Conservation (phyloP, 2,329 filamentous ascomycete species). For the Stagonosporopsis chrysanthemi region DNA sequence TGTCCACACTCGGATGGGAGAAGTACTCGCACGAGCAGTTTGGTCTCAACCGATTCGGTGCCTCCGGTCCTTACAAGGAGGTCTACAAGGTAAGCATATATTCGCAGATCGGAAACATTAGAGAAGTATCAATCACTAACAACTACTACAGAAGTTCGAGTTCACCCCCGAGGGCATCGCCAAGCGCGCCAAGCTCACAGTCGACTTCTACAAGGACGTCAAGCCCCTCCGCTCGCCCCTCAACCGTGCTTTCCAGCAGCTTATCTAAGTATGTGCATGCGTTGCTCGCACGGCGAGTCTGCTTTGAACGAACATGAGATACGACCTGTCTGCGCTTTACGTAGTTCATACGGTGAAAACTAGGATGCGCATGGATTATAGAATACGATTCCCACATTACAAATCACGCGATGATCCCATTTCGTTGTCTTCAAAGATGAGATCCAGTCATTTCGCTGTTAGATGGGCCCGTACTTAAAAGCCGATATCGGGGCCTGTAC, state of each 20-base stretch:
- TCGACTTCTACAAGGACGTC: conserved; percentile 97
- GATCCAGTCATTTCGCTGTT: background rate
- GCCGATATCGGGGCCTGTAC: background rate
- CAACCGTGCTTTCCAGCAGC: conserved; percentile 97
- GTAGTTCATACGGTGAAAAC: conserved; percentile 25
- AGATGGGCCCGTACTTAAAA: background rate
- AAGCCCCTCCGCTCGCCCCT: conserved; percentile 88
- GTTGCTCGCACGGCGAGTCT: conserved; percentile 5
- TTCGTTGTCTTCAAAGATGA: background rate
- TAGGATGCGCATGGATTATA: conserved; percentile 27
- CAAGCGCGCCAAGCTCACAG: conserved; percentile 90
- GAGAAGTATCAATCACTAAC: conserved; percentile 43
- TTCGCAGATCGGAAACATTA: background rate
- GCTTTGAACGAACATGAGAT: conserved; percentile 22
- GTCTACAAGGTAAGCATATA: conserved; percentile 78
- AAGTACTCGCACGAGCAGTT: conserved; percentile 99
- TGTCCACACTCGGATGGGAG: conserved; percentile 98
- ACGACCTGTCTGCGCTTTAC: conserved; percentile 26
- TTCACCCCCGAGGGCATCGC: conserved; percentile 96
- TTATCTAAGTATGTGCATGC: conserved; percentile 70
- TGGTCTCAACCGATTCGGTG: conserved; percentile 98
- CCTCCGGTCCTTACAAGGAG: conserved; percentile 95
- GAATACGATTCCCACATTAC: conserved; percentile 32
- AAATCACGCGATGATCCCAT: background rate
- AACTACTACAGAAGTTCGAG: conserved; percentile 86